Base-by-base conservation (phyloP, 805 yeast genomes). In the Jamesozyma lodderae region DNA sequence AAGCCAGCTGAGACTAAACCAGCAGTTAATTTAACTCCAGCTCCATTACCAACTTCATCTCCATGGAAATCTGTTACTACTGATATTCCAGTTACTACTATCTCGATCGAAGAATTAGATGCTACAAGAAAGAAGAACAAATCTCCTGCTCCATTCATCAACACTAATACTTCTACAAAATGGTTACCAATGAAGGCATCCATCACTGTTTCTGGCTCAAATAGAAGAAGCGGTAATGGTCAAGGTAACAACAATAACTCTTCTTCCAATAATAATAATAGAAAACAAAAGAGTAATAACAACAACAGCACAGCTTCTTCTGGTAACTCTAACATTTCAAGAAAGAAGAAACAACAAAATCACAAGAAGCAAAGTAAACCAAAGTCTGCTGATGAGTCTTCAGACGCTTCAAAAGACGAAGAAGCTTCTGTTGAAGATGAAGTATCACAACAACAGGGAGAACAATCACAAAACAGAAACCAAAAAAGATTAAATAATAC, bases 101-200 rank as follows among this genome's bases (percentile, higher is more conserved):
- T 54, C 25, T 40, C 51, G 6, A 39, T 48, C 16, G 50, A 46
- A 23, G 42, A 48, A 27, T 37, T 51, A 22, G 48, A 44, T 26
- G 25, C 42, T 3, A 35, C 34, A 4, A 51, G 44, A 40, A 51
- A 41, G 31, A 52, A 46, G 34, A 44, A 38, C 23, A 48, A 37
- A 22, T 41, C 42, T 7, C 48, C 46, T 5, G 22, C 37, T 27
- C 42, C 49, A 9, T 28, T 50, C 7, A 44, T 51, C 7, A 49
- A 45, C 17, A 41, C 51, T 3, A 35, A 46, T 25, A 21, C 48
- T n/a, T 38, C 47, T n/a, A 51, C 58, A 7, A 81, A 80, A 55
- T 79, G 85, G 84, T 72, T 78, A 28, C 85, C 85, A n/a, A 75
- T 72, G 55, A 70, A 75, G 48, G 82, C 76, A 20, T 61, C 73